Evolutionary conservation across 495 filamentous ascomycete genomes (phyloP).

Genomic region (Penicillium maclennaniae): DNA sequence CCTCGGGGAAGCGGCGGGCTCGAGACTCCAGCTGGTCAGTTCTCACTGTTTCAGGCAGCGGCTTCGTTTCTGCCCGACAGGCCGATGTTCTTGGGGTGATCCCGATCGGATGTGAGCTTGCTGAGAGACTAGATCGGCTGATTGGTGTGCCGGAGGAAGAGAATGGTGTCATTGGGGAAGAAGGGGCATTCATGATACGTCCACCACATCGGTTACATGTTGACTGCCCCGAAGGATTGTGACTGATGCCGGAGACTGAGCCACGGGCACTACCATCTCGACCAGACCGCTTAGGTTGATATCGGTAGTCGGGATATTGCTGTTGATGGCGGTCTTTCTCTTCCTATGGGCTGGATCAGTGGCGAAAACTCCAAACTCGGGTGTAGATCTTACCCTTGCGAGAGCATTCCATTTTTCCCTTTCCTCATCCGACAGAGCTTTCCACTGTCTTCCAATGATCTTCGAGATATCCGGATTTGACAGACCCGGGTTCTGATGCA

Average conservation of each 20-base stretch:
- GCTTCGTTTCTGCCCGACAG: conserved; percentile 19
- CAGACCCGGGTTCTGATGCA: conserved; percentile 78
- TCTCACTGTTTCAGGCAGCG: conserved; percentile 19
- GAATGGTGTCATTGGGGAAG: conserved; percentile 40
- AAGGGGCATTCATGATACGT: conserved; percentile 44
- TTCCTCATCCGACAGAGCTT: conserved; percentile 63
- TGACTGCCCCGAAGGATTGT: conserved; percentile 37
- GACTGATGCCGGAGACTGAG: conserved; percentile 32
- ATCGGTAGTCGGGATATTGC: conserved; percentile 90
- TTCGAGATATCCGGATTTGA: conserved; percentile 98
- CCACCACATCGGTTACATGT: conserved; percentile 44
- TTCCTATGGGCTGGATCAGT: conserved; percentile 48
- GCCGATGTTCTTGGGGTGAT: conserved; percentile 21
- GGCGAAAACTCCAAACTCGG: background rate
- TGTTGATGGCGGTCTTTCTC: conserved; percentile 87
- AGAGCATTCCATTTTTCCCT: conserved; percentile 86
- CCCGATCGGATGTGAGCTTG: conserved; percentile 13
- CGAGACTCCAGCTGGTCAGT: conserved; percentile 22
- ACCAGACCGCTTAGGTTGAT: conserved; percentile 79
- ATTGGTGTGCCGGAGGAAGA: conserved; percentile 17
- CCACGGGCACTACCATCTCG: conserved; percentile 41
- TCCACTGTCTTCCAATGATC: conserved; percentile 94
- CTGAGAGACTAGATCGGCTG: conserved; percentile 15
- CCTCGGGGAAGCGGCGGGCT: conserved; percentile 29
- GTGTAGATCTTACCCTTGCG: conserved; percentile 60